phyloP scores from a whole-genome alignment of 148 eudicot species.

The Bassia scoparia region DNA sequence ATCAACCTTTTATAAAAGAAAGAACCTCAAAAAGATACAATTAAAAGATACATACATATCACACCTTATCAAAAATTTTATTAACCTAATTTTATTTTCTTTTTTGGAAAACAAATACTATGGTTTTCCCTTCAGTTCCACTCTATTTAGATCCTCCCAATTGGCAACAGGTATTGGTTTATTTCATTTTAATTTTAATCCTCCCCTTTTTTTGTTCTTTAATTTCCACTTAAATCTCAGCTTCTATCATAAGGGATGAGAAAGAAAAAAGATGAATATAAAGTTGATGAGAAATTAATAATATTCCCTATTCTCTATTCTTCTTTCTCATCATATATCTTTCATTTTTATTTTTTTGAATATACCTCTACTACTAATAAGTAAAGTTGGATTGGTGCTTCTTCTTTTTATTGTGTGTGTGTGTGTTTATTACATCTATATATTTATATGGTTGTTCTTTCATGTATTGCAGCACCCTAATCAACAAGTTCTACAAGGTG shows the following conservation, averaged over 20 bases:
- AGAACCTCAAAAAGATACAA: conserved; percentile 25
- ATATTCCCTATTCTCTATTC: conserved; percentile 33
- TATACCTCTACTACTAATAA: conserved; percentile 29
- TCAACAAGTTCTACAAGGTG: conserved; percentile 23
- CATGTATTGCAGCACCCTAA: conserved; percentile 34
- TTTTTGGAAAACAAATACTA: conserved; percentile 22
- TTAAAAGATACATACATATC: conserved; percentile 11
- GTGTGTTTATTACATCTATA: not conserved
- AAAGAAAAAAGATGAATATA: not conserved
- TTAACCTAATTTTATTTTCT: conserved; percentile 2
- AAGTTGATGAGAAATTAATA: conserved; percentile 25
- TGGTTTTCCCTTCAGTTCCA: conserved; percentile 66
- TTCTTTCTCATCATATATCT: conserved; percentile 4
- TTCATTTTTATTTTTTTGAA: conserved; percentile 31
- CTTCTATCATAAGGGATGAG: conserved; percentile 28
- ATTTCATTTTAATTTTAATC: conserved; percentile 17
- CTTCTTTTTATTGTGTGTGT: not conserved
- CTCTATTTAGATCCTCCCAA: conserved; percentile 68
- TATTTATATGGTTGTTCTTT: conserved; percentile 6
- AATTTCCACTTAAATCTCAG: not conserved
- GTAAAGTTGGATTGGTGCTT: not conserved
- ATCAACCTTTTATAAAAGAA: conserved; percentile 52
- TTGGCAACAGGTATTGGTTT: conserved; percentile 65
- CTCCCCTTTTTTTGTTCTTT: conserved; percentile 1
- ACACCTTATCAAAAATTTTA: conserved; percentile 9